Evolutionary conservation across 495 filamentous ascomycete species (phyloP), one percentile per base, ranked within the genome.

Genomic region (Hypoxylon crocopeplum): DNA sequence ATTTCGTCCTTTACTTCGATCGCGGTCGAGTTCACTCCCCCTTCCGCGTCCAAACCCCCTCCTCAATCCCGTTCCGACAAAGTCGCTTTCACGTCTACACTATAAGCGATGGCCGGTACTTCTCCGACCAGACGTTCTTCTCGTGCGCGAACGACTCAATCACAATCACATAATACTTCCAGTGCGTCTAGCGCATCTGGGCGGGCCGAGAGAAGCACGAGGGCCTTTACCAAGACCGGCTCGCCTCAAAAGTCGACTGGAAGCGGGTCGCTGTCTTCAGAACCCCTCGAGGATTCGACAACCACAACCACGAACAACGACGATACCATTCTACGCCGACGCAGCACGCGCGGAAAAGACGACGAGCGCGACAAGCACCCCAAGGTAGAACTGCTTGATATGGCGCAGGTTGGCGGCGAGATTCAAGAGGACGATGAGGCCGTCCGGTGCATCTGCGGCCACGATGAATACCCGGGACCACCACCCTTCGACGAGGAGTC

Each of bases 401-500:
- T 77, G 73, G 63, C 72, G 15, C 84, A 87, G 56, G 77, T 75
- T 32, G 73, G 75, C 49, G 84, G 82, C 29, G 90, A 92, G 24
- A 77, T 84, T 15, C 85, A 86, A 42, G 93, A 96, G 45, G 93
- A 97, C 66, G 93, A 98, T 67, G 91, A 95, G 72, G 82, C 93
- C 39, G 96, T 96, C 63, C 85, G 94, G 48, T 99, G 94, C 76
- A 86, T 99, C 49, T 99, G 94, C 73, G 92, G 91, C 45, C 85
- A 89, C 65, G 91, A 91, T 67, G 94, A 99, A 13, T 98, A 98
- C 73, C 94, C 94, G 38, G 95, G 95, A 40, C 85, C 91, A 47
- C 92, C 92, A 27, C 83, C 80, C 53, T 79, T 84, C 59, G 81
- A 87, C 69, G 84, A 87, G 58, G 80, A 83, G 59, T 75, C 79